These are phyloP conservation scores for Ophiostoma himal-ulmi DNA, from an alignment of 2,329 filamentous ascomycete genomes.

Conservation along the genomic window DNA sequence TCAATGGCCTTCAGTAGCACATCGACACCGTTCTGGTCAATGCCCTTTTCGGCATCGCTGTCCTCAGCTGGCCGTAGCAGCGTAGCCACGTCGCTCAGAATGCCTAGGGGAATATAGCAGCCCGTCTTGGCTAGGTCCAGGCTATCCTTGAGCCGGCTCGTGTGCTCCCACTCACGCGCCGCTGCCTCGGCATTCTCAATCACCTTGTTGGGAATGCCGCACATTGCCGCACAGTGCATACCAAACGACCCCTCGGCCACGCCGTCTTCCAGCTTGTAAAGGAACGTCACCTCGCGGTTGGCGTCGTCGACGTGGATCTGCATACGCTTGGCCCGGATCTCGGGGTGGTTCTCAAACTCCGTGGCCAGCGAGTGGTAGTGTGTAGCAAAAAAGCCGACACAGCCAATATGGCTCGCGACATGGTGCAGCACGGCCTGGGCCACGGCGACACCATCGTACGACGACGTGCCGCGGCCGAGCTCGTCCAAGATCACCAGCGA, in stretches of 20 bases:
- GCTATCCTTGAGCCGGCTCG: slow-evolving; percentile 80
- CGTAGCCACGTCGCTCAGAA: slow-evolving; percentile 82
- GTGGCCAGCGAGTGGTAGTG: slow-evolving; percentile 93
- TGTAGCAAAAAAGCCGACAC: slow-evolving; percentile 92
- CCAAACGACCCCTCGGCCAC: slow-evolving; percentile 96
- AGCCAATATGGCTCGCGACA: slow-evolving; percentile 85
- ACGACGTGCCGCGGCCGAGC: slow-evolving; percentile 87
- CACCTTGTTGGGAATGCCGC: slow-evolving; percentile 76
- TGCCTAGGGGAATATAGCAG: slow-evolving; percentile 75
- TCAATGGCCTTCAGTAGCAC: slow-evolving; percentile 58
- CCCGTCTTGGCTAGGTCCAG: slow-evolving; percentile 73
- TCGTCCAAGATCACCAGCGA: slow-evolving; percentile 96
- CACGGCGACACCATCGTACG: slow-evolving; percentile 93
- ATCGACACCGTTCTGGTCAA: slow-evolving; percentile 49
- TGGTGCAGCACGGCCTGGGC: slow-evolving; percentile 97
- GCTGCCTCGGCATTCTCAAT: slow-evolving; percentile 84
- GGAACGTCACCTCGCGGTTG: slow-evolving; percentile 82
- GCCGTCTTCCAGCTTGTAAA: slow-evolving; percentile 89
- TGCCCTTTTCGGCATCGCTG: slow-evolving; percentile 32
- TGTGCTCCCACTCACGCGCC: slow-evolving; percentile 91
- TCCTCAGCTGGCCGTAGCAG: slow-evolving; percentile 48
- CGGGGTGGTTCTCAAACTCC: slow-evolving; percentile 84
- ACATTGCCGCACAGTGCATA: slow-evolving; percentile 99
- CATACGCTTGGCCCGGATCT: slow-evolving; percentile 84
- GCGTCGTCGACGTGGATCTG: slow-evolving; percentile 86